phyloP scores from a whole-genome alignment of 495 filamentous ascomycete species.

The Pyrenopolyporus hunteri region DNA sequence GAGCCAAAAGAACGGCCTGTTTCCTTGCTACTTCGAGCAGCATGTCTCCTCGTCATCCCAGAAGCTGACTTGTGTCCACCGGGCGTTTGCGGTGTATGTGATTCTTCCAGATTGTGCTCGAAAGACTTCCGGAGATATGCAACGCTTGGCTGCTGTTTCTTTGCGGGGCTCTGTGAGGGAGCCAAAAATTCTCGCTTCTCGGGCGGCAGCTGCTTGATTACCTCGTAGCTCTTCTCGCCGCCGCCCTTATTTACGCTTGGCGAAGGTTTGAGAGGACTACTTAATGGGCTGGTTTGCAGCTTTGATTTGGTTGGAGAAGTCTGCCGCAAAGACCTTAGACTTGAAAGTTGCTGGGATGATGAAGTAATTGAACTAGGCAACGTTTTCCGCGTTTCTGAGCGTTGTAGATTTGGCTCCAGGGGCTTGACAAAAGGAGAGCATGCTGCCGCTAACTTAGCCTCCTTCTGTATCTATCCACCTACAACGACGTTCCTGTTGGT shows the following conservation, averaged over 20 bases:
- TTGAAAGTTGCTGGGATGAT: slow-evolving; percentile 3
- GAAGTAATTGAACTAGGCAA: not conserved
- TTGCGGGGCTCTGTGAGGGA: slow-evolving; percentile 3
- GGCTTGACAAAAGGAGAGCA: slow-evolving; percentile 21
- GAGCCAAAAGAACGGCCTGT: not conserved
- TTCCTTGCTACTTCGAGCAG: slow-evolving; percentile 1
- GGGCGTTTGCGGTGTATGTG: not conserved
- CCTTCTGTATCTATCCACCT: not conserved
- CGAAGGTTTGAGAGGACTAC: slow-evolving; percentile 3
- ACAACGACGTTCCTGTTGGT: not conserved
- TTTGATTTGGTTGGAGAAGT: slow-evolving; percentile 22
- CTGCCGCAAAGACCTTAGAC: slow-evolving; percentile 8
- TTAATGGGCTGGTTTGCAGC: slow-evolving; percentile 3
- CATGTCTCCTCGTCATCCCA: not conserved
- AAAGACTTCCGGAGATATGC: slow-evolving; percentile 47
- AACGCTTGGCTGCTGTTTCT: slow-evolving; percentile 43
- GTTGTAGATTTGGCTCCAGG: not conserved
- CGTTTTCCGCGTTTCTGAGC: not conserved
- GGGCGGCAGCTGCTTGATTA: not conserved
- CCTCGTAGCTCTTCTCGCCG: not conserved
- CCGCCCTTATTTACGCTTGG: not conserved
- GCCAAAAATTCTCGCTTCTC: not conserved
- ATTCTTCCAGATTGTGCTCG: slow-evolving; percentile 26
- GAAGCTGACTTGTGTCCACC: not conserved
- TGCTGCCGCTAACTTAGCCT: slow-evolving; percentile 20